Conservation (phyloP, 2,329 filamentous ascomycete genomes). For the Cladosporium sp. region DNA sequence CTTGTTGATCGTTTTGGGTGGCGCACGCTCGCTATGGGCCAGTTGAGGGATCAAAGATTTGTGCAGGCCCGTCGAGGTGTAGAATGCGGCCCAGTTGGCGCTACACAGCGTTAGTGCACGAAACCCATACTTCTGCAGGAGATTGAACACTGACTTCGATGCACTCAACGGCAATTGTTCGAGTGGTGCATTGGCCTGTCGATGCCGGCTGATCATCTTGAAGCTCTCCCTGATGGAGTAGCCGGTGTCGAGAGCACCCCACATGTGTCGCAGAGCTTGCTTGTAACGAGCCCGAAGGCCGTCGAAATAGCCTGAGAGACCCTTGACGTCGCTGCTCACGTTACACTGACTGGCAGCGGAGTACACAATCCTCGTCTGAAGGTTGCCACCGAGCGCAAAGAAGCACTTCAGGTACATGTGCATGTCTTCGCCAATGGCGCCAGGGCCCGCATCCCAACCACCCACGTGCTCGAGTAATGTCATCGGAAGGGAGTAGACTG, state of each 20-base stretch:
- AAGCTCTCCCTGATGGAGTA: constrained; percentile 49
- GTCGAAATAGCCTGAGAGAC: constrained; percentile 50
- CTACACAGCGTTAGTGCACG: constrained; percentile 17
- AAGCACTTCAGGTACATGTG: constrained; percentile 79
- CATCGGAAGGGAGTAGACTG: constrained; percentile 67
- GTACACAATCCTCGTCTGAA: constrained; percentile 60
- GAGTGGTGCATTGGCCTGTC: constrained; percentile 11
- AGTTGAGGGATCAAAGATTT: constrained; percentile 23
- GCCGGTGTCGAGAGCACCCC: constrained; percentile 67
- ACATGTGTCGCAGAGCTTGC: constrained; percentile 71
- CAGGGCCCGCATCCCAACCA: constrained; percentile 67
- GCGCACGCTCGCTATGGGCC: constrained; percentile 15
- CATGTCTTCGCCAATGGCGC: constrained; percentile 70
- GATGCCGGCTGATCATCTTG: constrained; percentile 26
- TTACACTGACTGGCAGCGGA: constrained; percentile 71
- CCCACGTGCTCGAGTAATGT: constrained; percentile 64
- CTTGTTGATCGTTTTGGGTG: constrained; percentile 30
- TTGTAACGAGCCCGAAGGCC: constrained; percentile 65
- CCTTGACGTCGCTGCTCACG: constrained; percentile 57
- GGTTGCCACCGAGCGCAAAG: constrained; percentile 66
- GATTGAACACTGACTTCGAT: constrained; percentile 23
- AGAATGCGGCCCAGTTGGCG: constrained; percentile 29
- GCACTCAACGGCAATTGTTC: constrained; percentile 21
- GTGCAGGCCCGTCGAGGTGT: constrained; percentile 27
- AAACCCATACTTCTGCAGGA: constrained; percentile 4